A percentile compares a stretch with the other conserved stretches of the same genome.
phyloP scores from a whole-genome alignment of 305 asterid genomes.

The Stenogyne calaminthoides region DNA sequence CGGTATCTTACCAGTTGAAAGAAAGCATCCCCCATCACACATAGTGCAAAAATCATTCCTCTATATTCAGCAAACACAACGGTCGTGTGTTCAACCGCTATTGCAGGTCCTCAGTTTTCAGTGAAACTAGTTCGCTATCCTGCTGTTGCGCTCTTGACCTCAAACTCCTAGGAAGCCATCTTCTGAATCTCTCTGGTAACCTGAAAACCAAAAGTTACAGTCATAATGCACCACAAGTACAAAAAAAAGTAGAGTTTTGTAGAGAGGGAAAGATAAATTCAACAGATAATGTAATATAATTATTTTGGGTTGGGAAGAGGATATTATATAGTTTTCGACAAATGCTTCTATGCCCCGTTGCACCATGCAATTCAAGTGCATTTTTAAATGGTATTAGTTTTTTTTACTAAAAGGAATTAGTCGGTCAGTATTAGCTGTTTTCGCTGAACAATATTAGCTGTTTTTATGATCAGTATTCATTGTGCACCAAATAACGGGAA shows the following conservation, averaged over 20 bases:
- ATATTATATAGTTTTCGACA: too few relatives aligned
- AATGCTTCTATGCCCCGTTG: too few relatives aligned
- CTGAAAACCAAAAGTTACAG: constrained; percentile 42
- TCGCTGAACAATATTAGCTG: too few relatives aligned
- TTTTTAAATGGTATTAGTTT: too few relatives aligned
- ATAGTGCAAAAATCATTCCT: constrained; percentile 8
- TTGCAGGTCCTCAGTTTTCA: constrained; percentile 57
- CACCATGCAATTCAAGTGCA: too few relatives aligned
- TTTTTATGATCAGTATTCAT: too few relatives aligned
- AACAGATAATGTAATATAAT: not conserved
- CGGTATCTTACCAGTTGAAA: not conserved
- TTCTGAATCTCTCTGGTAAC: constrained; percentile 78
- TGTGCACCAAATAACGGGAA: not conserved
- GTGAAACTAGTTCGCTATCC: constrained; percentile 73
- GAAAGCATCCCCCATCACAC: not conserved
- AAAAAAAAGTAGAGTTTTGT: not conserved
- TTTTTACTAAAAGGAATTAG: too few relatives aligned
- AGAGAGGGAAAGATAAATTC: not conserved
- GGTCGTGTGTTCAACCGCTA: constrained; percentile 26
- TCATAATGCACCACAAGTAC: not conserved
- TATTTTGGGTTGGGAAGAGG: not conserved
- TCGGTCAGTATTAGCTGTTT: too few relatives aligned
- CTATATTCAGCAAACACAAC: constrained; percentile 26
- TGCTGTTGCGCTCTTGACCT: constrained; percentile 71
- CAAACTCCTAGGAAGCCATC: constrained; percentile 73